Conservation (phyloP, 1,284 basidiomycete genomes). For the Tilletia caries region DNA sequence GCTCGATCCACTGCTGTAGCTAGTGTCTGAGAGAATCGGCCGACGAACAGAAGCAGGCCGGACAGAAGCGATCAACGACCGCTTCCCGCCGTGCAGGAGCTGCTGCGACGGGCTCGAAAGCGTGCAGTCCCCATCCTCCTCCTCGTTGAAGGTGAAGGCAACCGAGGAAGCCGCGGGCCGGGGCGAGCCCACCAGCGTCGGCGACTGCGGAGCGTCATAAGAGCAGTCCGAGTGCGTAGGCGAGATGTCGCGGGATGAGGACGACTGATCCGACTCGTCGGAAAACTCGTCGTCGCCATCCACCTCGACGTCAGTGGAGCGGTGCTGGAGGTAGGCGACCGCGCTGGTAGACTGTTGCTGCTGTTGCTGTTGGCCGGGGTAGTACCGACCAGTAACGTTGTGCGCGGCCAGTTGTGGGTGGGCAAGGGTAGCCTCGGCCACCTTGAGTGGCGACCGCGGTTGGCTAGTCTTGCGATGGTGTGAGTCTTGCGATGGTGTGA, state of each 20-base stretch:
- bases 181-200: conserved; percentile 6
- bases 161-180: background rate
- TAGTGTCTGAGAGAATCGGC: conserved; percentile 12
- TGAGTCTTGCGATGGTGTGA: background rate
- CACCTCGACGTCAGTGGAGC: background rate
- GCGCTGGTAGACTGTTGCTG: background rate
- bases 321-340: background rate
- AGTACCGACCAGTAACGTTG: background rate
- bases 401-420: background rate
- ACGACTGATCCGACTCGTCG: conserved; percentile 4
- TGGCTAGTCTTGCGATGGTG: background rate
- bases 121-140: background rate
- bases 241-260: background rate
- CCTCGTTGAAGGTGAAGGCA: too few species aligned
- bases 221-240: conserved; percentile 2
- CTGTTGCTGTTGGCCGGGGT: background rate
- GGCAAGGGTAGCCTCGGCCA: conserved; percentile 5
- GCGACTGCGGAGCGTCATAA: background rate
- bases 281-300: conserved; percentile 11
- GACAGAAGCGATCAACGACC: conserved; percentile 4
- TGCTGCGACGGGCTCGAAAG: background rate
- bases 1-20: background rate
- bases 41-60: background rate
- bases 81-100: background rate
- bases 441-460: background rate